phyloP scores from a whole-genome alignment of 78 protist genomes.

The Cavenderia fasciculata region DNA sequence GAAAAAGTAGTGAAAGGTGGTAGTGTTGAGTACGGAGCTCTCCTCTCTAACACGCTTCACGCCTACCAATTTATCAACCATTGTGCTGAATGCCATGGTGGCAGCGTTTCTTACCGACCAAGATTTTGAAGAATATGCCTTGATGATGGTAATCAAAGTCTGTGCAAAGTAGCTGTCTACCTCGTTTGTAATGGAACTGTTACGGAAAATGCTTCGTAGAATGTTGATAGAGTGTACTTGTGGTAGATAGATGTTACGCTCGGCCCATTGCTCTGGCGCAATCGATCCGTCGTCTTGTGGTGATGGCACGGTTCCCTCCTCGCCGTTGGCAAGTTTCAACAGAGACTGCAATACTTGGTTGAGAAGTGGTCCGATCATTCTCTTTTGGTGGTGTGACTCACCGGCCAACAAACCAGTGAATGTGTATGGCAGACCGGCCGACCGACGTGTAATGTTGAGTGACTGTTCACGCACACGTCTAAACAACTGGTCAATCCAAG shows the following conservation, averaged over 20 bases:
- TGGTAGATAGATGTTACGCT: constrained; percentile 29
- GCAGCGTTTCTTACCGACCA: constrained; percentile 83
- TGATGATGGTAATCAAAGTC: constrained; percentile 29
- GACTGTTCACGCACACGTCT: constrained; percentile 67
- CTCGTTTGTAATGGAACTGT: constrained; percentile 55
- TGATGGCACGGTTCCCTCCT: background rate
- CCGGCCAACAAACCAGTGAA: constrained; percentile 69
- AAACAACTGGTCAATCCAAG: constrained; percentile 53
- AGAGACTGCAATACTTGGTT: constrained; percentile 23
- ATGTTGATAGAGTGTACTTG: constrained; percentile 79
- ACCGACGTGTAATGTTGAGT: constrained; percentile 63
- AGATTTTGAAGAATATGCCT: constrained; percentile 63
- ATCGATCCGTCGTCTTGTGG: background rate
- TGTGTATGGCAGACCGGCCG: constrained; percentile 78
- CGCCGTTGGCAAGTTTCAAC: constrained; percentile 10
- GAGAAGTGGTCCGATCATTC: constrained; percentile 23
- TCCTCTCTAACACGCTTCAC: constrained; percentile 54
- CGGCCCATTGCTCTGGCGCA: background rate
- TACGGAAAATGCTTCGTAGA: constrained; percentile 47
- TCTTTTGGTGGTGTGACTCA: constrained; percentile 54
- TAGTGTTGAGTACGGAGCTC: constrained; percentile 34
- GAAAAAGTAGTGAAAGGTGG: constrained; percentile 71
- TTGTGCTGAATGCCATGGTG: constrained; percentile 72
- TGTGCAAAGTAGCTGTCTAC: constrained; percentile 44
- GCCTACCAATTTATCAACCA: constrained; percentile 71